Evolutionary conservation across 2,329 filamentous ascomycete species (phyloP).

Genomic region (Ascochyta pisi): DNA sequence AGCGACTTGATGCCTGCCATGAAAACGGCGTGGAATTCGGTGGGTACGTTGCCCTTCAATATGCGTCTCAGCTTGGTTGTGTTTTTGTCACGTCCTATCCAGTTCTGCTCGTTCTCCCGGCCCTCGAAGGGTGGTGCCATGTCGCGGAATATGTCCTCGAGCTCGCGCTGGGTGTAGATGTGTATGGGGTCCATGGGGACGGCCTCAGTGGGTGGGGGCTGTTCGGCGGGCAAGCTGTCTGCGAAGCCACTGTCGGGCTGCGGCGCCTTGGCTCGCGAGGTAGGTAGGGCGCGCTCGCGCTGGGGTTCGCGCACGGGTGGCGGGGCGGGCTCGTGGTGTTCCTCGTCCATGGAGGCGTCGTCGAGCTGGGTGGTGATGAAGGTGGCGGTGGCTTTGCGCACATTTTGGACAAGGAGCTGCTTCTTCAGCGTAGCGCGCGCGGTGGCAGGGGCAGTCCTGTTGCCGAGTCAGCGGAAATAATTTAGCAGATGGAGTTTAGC

Average conservation of each 20-base stretch:
- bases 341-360: slow-evolving; percentile 62
- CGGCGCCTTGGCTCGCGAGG: slow-evolving; percentile 44
- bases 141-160: slow-evolving; percentile 85
- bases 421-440: slow-evolving; percentile 90
- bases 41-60: slow-evolving; percentile 81
- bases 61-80: slow-evolving; percentile 78
- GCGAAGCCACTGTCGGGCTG: slow-evolving; percentile 54
- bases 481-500: no score
- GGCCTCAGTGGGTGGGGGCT: slow-evolving; percentile 67
- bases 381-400: slow-evolving; percentile 83
- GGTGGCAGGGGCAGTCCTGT: slow-evolving; percentile 75
- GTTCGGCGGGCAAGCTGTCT: slow-evolving; percentile 57
- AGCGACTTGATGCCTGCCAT: slow-evolving; percentile 73
- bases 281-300: slow-evolving; percentile 34
- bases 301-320: slow-evolving; percentile 26
- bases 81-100: slow-evolving; percentile 84
- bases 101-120: slow-evolving; percentile 88
- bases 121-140: slow-evolving; percentile 87
- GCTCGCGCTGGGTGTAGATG: slow-evolving; percentile 81
- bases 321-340: slow-evolving; percentile 8
- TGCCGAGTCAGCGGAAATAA: slow-evolving; percentile 20
- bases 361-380: slow-evolving; percentile 80
- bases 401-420: slow-evolving; percentile 82
- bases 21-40: slow-evolving; percentile 76
- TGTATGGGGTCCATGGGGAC: slow-evolving; percentile 81